Percentiles rank a stretch among this genome's conserved stretches.
These are phyloP conservation scores for Cyclotella cryptica DNA, from an alignment of 108 stramenopile genomes.

Conservation along the genomic window DNA sequence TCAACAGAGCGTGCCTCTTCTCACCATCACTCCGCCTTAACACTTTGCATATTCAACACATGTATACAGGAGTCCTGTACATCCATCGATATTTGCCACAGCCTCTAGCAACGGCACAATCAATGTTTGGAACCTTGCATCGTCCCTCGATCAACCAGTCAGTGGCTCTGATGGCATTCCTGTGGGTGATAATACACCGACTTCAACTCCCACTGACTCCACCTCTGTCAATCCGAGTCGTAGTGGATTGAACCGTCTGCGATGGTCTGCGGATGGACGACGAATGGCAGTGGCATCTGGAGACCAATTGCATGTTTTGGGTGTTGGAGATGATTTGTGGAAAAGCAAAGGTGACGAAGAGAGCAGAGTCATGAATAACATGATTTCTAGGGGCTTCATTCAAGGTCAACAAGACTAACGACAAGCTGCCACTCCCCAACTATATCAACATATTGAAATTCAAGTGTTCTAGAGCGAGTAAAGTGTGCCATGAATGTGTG, in stretches of 20 bases:
- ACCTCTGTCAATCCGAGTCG: conserved; percentile 2
- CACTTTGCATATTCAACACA: not conserved
- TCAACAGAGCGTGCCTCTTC: too few relatives aligned
- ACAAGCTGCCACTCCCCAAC: too few relatives aligned
- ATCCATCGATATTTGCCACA: conserved; percentile 86
- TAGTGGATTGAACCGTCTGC: conserved; percentile 77
- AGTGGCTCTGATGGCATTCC: conserved; percentile 83
- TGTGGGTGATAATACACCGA: conserved; percentile 29
- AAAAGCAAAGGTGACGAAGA: conserved; percentile 84
- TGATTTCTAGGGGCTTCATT: conserved; percentile 71
- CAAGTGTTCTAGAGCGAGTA: not conserved
- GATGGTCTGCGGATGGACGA: conserved; percentile 85
- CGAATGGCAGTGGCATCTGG: conserved; percentile 81
- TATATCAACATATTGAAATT: not conserved
- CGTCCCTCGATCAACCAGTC: conserved; percentile 81
- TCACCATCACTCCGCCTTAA: not conserved
- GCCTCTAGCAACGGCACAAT: conserved; percentile 87
- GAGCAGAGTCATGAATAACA: conserved; percentile 65
- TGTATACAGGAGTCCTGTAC: conserved; percentile 68
- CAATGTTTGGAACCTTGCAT: conserved; percentile 86
- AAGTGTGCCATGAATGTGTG: not conserved
- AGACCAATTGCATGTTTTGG: conserved; percentile 81
- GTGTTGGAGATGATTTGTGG: conserved; percentile 76
- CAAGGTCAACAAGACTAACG: too few relatives aligned
- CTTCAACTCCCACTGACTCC: not conserved